phyloP scores from a whole-genome alignment of 1,284 basidiomycete species.

The Ceratorhiza oryzae-sativae region DNA sequence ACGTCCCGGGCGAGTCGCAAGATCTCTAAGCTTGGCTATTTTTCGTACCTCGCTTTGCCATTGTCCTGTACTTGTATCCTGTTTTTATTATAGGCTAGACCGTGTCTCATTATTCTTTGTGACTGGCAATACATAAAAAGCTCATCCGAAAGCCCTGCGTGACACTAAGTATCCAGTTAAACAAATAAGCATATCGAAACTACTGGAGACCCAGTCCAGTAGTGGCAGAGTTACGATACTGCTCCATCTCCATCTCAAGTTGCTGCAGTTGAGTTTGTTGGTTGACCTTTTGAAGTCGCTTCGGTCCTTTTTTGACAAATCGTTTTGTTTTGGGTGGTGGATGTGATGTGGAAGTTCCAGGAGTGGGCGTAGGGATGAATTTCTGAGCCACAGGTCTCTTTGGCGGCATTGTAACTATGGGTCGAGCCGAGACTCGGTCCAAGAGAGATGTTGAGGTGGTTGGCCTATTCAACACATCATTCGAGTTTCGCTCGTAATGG shows the following conservation, averaged over 20 bases:
- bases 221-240: slow-evolving; percentile 19
- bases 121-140: slow-evolving; percentile 11
- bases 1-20: slow-evolving; percentile 29
- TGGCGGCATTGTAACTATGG: background rate
- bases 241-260: slow-evolving; percentile 34
- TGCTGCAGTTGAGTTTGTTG: slow-evolving; percentile 23
- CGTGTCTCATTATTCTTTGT: slow-evolving; percentile 9
- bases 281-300: slow-evolving; percentile 26
- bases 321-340: slow-evolving; percentile 32
- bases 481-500: background rate
- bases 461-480: background rate
- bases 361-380: background rate
- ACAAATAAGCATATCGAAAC: background rate
- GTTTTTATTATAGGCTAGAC: slow-evolving; percentile 36
- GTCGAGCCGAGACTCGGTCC: slow-evolving; percentile 18
- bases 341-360: background rate
- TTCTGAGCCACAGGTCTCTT: slow-evolving; percentile 1
- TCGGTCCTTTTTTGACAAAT: slow-evolving; percentile 32
- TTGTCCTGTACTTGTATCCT: slow-evolving; percentile 30
- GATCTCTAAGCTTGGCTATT: slow-evolving; percentile 14
- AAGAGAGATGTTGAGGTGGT: slow-evolving; percentile 11
- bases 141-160: background rate
- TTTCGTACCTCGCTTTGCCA: background rate
- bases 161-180: background rate
- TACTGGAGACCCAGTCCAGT: slow-evolving; percentile 25